Percentiles rank a stretch among this genome's conserved stretches.
Conservation (phyloP, 176 grass and related monocot species). For the Luzula sylvatica region DNA sequence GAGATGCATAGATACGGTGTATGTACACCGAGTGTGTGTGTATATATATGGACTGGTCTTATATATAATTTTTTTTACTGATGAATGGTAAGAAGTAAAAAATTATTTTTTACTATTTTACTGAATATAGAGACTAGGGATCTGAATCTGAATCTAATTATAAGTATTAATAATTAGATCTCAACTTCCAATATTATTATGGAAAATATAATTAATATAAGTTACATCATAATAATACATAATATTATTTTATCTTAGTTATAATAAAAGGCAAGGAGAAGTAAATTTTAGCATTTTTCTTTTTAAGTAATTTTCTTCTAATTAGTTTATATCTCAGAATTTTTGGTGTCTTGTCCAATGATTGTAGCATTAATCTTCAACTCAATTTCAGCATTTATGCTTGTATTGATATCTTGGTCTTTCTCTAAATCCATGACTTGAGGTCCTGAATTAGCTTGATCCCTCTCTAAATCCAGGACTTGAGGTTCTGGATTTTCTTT, state of each 20-base stretch:
- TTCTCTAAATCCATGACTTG: conserved; percentile 24
- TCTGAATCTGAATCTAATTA: background rate
- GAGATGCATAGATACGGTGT: background rate
- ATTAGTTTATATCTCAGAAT: background rate
- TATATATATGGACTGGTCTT: too few species aligned
- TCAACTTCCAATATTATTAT: too few species aligned
- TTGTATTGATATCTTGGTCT: background rate
- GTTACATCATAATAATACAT: background rate
- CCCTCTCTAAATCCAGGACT: conserved; percentile 7
- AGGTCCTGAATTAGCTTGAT: conserved; percentile 18
- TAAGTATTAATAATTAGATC: too few species aligned
- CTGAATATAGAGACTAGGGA: background rate
- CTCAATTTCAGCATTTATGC: conserved; percentile 1
- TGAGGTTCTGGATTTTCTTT: conserved; percentile 25
- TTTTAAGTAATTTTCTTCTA: background rate
- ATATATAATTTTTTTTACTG: background rate
- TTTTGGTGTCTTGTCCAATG: background rate
- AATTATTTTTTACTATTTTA: conserved; percentile 1
- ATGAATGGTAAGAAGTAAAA: background rate
- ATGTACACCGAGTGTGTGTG: background rate
- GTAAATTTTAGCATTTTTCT: background rate
- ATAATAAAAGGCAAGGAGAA: background rate
- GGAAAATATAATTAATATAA: too few species aligned
- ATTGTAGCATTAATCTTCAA: background rate
- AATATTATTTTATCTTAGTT: background rate